Percentiles rank a stretch among this genome's conserved stretches.
phyloP scores from a whole-genome alignment of 805 yeast species.

The Blastobotrys robertii region DNA sequence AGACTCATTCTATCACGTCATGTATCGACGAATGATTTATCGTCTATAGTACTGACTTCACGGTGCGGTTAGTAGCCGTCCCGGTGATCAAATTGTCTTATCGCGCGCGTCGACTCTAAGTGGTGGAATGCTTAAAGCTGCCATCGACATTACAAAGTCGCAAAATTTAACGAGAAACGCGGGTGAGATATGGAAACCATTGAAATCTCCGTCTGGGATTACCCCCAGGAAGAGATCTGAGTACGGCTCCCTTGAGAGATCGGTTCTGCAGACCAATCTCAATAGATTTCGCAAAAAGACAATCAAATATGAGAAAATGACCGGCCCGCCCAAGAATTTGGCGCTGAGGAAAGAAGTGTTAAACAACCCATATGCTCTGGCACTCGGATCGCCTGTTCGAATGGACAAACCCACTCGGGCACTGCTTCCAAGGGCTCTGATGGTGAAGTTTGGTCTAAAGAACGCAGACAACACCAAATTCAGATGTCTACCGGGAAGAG shows the following conservation, averaged over 20 bases:
- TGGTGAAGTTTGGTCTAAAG: conserved; percentile 26
- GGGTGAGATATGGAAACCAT: background rate
- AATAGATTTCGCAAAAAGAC: background rate
- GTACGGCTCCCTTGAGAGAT: conserved; percentile 27
- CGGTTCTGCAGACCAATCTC: conserved; percentile 17
- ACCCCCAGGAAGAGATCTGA: conserved; percentile 8
- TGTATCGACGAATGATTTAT: too few relatives aligned
- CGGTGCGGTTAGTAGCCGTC: too few relatives aligned
- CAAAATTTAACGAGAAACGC: background rate
- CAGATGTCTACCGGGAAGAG: background rate
- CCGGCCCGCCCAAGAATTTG: background rate
- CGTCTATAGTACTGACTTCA: too few relatives aligned
- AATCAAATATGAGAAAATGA: background rate
- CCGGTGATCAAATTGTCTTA: too few relatives aligned
- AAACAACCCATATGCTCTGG: conserved; percentile 31
- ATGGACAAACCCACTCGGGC: conserved; percentile 30
- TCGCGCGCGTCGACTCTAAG: conserved; percentile 1
- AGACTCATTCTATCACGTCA: too few relatives aligned
- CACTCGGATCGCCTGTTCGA: conserved; percentile 37
- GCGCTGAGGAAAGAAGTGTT: conserved; percentile 13
- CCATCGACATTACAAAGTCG: background rate
- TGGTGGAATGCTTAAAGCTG: background rate
- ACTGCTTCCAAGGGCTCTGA: conserved; percentile 32
- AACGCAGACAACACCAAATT: conserved; percentile 5
- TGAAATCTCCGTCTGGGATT: conserved; percentile 5